Conservation (phyloP, 148 eudicot species). For the Vaccinium myrtillus region DNA sequence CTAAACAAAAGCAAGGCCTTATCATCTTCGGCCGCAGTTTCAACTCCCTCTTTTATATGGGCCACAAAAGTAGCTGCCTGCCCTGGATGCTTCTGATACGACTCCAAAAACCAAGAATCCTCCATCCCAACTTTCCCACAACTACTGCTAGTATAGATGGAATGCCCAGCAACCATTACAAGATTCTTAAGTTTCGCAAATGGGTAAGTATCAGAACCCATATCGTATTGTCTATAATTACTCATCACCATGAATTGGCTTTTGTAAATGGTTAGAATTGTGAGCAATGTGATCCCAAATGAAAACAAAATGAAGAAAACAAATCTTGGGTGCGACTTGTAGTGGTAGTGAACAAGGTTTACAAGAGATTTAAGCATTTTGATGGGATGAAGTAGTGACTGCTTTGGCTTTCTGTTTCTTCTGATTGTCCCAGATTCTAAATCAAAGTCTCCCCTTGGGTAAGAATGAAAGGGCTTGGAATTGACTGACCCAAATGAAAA, state of each 20-base stretch:
- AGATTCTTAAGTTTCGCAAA: constrained; percentile 66
- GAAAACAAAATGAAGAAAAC: constrained; percentile 49
- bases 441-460: constrained; percentile 78
- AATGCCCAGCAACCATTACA: constrained; percentile 99
- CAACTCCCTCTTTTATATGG: constrained; percentile 79
- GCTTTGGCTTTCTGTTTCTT: constrained; percentile 52
- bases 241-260: constrained; percentile 27
- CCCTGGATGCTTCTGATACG: constrained; percentile 91
- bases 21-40: constrained; percentile 62
- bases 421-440: constrained; percentile 63
- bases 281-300: constrained; percentile 48
- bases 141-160: constrained; percentile 83
- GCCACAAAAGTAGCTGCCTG: constrained; percentile 87
- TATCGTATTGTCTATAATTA: constrained; percentile 32
- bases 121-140: constrained; percentile 85
- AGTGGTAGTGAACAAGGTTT: constrained; percentile 39
- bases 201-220: constrained; percentile 37
- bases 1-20: constrained; percentile 83
- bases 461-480: constrained; percentile 74
- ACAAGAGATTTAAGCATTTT: constrained; percentile 59
- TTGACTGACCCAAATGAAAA: constrained; percentile 50
- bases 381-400: constrained; percentile 31
- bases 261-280: constrained; percentile 43
- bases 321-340: constrained; percentile 61
- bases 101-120: constrained; percentile 87